Evolutionary conservation across 2,329 filamentous ascomycete genomes (phyloP), one percentile per base, ranked within the genome.

Genomic region (Ascochyta rabiei): DNA sequence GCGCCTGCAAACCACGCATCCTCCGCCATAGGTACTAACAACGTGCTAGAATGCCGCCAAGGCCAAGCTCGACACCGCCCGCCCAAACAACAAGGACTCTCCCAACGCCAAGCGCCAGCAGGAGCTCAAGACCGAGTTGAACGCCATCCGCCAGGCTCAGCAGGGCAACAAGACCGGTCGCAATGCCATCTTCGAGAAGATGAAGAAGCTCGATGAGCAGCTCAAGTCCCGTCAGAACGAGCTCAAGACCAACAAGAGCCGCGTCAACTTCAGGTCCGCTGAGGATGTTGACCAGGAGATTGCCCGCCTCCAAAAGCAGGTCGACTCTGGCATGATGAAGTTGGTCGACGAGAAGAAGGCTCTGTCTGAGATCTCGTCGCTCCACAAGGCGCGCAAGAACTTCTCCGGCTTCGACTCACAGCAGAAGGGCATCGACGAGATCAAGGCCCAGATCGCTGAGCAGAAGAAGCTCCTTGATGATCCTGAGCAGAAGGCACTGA

Each of bases 341-440:
- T 82, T 99, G 46, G 95, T 98, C 10, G 95, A 99, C 68, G 95
- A 98, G 85, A 96, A 91, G 83, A 98, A 97, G 84, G 88, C 91
- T 8, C 83, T 98, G 18, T 80, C 84, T 45, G 91, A 97, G 69
- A 88, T 96, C 67, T 90, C 89, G 43, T 88, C 80, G 74, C 81
- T 98, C 64, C 88, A 89, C 77, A 96, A 96, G 82, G 85, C 89
- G 71, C 90, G 90, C 80, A 98, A 97, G 86, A 89, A 86, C 77
- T 97, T 99, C 75, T 86, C 87, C 54, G 85, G 87, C 59, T 89
- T 98, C 70, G 91, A 96, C 56, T 87, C 89, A 56, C 82, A 87
- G 30, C 90, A 98, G 79, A 96, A 96, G 83, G 84, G 84, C 63
- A 98, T 99, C 66, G 90, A 95, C 70, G 88, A 93, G 48, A 80